Evolutionary conservation across 2,329 filamentous ascomycete genomes (phyloP).

Genomic region (Sporothrix brunneoviolacea): DNA sequence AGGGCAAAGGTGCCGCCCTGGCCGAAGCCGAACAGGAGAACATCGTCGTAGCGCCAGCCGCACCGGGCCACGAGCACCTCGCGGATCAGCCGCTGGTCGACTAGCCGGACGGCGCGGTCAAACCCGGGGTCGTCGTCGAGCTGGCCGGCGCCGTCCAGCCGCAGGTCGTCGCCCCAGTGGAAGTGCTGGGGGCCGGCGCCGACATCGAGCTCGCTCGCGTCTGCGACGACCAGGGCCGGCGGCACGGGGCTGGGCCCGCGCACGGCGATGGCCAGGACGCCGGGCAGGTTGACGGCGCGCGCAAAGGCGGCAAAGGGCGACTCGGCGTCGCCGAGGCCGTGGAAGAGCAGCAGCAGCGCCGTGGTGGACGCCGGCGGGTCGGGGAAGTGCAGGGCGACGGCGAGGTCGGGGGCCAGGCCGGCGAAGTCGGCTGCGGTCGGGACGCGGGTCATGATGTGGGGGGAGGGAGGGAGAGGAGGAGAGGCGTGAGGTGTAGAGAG

Average conservation of each 20-base stretch:
- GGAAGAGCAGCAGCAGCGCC: slow-evolving; percentile 73
- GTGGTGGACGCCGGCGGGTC: slow-evolving; percentile 55
- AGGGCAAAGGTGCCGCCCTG: slow-evolving; percentile 60
- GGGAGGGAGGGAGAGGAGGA: background rate
- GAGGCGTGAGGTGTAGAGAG: background rate
- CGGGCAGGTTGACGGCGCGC: slow-evolving; percentile 62
- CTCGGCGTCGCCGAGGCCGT: slow-evolving; percentile 75
- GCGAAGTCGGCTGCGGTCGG: slow-evolving; percentile 46
- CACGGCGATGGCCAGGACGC: slow-evolving; percentile 68
- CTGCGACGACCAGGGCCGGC: slow-evolving; percentile 52
- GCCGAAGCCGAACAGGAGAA: slow-evolving; percentile 60
- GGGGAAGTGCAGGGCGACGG: slow-evolving; percentile 42
- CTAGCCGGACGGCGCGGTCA: slow-evolving; percentile 35
- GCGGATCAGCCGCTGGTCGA: slow-evolving; percentile 46
- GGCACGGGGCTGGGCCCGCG: slow-evolving; percentile 64
- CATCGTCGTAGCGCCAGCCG: slow-evolving; percentile 53
- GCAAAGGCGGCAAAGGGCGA: slow-evolving; percentile 63
- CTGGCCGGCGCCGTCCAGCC: slow-evolving; percentile 44
- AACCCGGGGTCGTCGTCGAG: slow-evolving; percentile 60
- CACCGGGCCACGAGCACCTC: slow-evolving; percentile 46
- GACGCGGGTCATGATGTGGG: slow-evolving; percentile 29
- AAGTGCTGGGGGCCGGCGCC: slow-evolving; percentile 31
- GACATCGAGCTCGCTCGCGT: slow-evolving; percentile 17
- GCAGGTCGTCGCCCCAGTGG: slow-evolving; percentile 64
- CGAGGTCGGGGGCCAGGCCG: slow-evolving; percentile 34